Percentiles rank a stretch among this genome's conserved stretches.
These are phyloP conservation scores for Tanacetum coccineum DNA, from an alignment of 129 eudicot species.

Conservation along the genomic window DNA sequence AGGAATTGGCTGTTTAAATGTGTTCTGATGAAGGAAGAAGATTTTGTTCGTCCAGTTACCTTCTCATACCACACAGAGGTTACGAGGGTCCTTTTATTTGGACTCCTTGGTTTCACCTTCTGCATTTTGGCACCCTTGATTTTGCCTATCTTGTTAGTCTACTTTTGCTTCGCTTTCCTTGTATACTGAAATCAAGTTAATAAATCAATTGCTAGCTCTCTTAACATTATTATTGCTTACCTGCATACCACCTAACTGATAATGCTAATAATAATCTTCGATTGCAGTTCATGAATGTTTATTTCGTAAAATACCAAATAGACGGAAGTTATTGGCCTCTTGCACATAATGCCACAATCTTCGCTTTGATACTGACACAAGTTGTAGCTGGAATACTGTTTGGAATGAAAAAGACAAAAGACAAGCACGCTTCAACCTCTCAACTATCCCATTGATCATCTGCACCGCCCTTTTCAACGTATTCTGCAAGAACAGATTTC, in stretches of 20 bases:
- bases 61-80: slow-evolving; percentile 88
- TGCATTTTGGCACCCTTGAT: slow-evolving; percentile 79
- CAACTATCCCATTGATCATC: slow-evolving; percentile 61
- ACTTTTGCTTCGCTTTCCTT: slow-evolving; percentile 85
- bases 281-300: slow-evolving; percentile 83
- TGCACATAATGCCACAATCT: slow-evolving; percentile 70
- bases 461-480: slow-evolving; percentile 67
- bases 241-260: slow-evolving; percentile 4
- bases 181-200: slow-evolving; percentile 85
- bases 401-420: slow-evolving; percentile 58
- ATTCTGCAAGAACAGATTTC: slow-evolving; percentile 75
- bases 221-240: not conserved
- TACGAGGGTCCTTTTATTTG: slow-evolving; percentile 81
- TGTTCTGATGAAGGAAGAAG: slow-evolving; percentile 50
- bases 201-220: not conserved
- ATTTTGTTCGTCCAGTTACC: slow-evolving; percentile 44
- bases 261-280: not conserved
- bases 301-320: slow-evolving; percentile 62
- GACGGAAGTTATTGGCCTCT: slow-evolving; percentile 93
- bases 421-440: slow-evolving; percentile 63
- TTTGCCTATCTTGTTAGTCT: slow-evolving; percentile 75
- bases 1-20: slow-evolving; percentile 56
- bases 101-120: slow-evolving; percentile 80
- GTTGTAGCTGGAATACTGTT: slow-evolving; percentile 71
- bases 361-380: slow-evolving; percentile 81